phyloP scores from a whole-genome alignment of 2,329 filamentous ascomycete species.

The Alternaria longipes region DNA sequence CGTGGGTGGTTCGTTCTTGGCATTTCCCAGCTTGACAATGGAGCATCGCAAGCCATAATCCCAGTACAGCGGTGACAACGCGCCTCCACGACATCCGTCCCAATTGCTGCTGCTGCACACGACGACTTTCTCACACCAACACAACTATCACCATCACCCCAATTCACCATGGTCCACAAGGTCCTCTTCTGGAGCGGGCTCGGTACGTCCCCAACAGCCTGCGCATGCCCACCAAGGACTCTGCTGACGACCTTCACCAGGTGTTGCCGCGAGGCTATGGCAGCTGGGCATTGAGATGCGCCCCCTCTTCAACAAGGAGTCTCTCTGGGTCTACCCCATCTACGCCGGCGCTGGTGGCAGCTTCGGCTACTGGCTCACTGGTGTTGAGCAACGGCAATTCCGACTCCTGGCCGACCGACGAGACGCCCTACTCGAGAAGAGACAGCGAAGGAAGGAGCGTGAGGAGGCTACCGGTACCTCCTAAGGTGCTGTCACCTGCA shows the following conservation, averaged over 20 bases:
- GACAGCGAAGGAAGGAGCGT: conserved; percentile 76
- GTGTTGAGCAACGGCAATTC: conserved; percentile 84
- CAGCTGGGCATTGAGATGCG: conserved; percentile 99
- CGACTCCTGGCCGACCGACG: conserved; percentile 80
- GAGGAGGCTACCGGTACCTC: conserved; percentile 56
- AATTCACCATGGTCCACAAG: conserved; percentile 60
- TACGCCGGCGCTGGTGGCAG: conserved; percentile 86
- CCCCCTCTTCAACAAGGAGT: conserved; percentile 84
- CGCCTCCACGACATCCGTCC: conserved; percentile 31
- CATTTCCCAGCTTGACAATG: conserved; percentile 16
- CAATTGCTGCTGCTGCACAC: conserved; percentile 26
- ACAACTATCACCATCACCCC: conserved; percentile 2
- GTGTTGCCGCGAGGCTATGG: conserved; percentile 91
- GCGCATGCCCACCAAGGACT: conserved; percentile 20
- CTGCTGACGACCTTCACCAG: conserved; percentile 59
- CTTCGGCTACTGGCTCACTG: conserved; percentile 97
- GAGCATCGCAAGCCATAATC: conserved; percentile 32
- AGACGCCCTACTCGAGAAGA: conserved; percentile 85
- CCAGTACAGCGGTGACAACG: conserved; percentile 32
- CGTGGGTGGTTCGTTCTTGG: conserved; percentile 26
- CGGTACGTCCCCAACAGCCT: conserved; percentile 68
- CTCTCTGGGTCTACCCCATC: conserved; percentile 90
- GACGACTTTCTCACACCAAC: conserved; percentile 15
- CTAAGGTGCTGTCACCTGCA: neutral
- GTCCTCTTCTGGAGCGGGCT: conserved; percentile 89